Evolutionary conservation across 208 protist species (phyloP).

Genomic region (Trypanosomatidae sp.): DNA sequence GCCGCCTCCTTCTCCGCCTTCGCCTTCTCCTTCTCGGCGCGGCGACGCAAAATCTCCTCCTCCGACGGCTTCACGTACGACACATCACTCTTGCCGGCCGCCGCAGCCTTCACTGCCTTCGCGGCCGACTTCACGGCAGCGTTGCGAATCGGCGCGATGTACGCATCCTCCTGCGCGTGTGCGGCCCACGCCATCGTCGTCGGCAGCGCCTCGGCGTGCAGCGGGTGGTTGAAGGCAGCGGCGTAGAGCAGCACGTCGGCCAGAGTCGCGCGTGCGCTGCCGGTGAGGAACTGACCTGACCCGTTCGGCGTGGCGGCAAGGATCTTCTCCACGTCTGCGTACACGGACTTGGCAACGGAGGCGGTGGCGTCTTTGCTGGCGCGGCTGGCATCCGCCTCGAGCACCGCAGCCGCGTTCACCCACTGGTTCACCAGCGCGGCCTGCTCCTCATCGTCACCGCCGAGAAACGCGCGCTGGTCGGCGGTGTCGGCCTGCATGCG

Average conservation of each 20-base stretch:
- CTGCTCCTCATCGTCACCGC: constrained; percentile 30
- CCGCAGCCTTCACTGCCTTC: too few species aligned
- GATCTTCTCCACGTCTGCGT: too few species aligned
- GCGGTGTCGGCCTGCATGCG: constrained; percentile 22
- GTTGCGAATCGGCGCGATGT: constrained; percentile 37
- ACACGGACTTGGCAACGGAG: constrained; percentile 37
- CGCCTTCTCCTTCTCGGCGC: constrained; percentile 72
- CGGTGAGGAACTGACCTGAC: constrained; percentile 51
- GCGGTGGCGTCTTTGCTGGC: constrained; percentile 11
- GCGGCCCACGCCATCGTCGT: constrained; percentile 43
- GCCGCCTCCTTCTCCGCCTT: constrained; percentile 73
- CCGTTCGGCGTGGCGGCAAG: constrained; percentile 21
- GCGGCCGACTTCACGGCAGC: constrained; percentile 8
- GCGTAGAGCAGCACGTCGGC: constrained; percentile 77
- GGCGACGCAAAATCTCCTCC: constrained; percentile 79
- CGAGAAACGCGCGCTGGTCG: too few species aligned
- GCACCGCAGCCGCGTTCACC: constrained; percentile 38
- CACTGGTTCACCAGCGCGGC: constrained; percentile 71
- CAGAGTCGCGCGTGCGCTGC: constrained; percentile 52
- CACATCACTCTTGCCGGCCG: too few species aligned
- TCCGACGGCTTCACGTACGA: constrained; percentile 80
- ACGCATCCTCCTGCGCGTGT: constrained; percentile 39
- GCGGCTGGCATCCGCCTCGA: constrained; percentile 28
- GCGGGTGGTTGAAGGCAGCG: constrained; percentile 53
- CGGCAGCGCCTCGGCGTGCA: constrained; percentile 29